Evolutionary conservation across 2,329 filamentous ascomycete species (phyloP).

Genomic region (Colletotrichum nymphaeae): DNA sequence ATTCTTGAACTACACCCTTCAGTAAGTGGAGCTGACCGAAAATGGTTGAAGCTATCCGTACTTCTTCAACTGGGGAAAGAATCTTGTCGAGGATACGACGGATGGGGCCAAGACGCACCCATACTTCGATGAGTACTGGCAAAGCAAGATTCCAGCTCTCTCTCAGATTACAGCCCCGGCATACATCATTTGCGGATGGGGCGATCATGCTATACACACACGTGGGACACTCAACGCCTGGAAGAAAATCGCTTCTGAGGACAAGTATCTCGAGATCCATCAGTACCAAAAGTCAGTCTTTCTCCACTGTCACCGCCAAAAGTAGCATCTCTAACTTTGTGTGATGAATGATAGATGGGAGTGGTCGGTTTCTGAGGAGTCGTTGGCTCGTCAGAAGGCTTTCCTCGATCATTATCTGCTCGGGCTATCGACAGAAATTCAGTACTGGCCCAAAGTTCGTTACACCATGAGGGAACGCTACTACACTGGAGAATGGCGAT

Average conservation of each 20-base stretch:
- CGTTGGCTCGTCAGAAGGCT: not conserved
- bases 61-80: not conserved
- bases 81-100: not conserved
- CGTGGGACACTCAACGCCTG: not conserved
- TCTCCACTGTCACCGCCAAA: not conserved
- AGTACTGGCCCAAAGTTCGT: not conserved
- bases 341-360: not conserved
- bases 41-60: not conserved
- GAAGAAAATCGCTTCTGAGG: not conserved
- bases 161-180: not conserved
- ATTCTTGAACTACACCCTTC: not conserved
- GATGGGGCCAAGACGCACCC: not conserved
- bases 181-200: not conserved
- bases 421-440: not conserved
- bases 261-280: not conserved
- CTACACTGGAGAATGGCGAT: not conserved
- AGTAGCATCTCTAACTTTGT: not conserved
- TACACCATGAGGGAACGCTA: not conserved
- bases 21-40: not conserved
- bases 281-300: not conserved
- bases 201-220: not conserved
- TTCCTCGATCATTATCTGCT: not conserved
- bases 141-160: not conserved
- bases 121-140: conserved; percentile 1
- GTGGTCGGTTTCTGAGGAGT: not conserved